A percentile compares a stretch with the other conserved stretches of the same genome.
phyloP scores from a whole-genome alignment of 345 rosid genomes.

The Arabidopsis suecica region DNA sequence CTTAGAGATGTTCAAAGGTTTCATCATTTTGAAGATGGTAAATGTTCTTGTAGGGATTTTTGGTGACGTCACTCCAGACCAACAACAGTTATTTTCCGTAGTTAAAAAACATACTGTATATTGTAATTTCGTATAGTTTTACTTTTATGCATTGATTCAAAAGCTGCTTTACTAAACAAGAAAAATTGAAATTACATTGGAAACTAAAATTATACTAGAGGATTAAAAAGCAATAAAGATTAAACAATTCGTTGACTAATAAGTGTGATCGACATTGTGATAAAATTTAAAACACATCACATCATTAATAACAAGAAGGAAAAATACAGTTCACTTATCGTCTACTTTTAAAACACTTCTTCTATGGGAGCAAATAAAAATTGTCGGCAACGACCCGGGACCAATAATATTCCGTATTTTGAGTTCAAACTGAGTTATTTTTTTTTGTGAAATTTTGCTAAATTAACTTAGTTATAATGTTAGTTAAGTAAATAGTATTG shows the following conservation, averaged over 20 bases:
- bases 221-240: too few relatives aligned
- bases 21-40: slow-evolving; percentile 82
- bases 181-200: too few relatives aligned
- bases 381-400: slow-evolving; percentile 31
- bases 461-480: not conserved
- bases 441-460: not conserved
- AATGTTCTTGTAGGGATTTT: slow-evolving; percentile 84
- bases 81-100: not conserved
- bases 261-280: slow-evolving; percentile 8
- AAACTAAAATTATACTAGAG: too few relatives aligned
- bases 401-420: slow-evolving; percentile 19
- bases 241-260: slow-evolving; percentile 4
- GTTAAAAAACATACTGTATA: slow-evolving; percentile 3
- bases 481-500: not conserved
- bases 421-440: not conserved
- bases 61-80: slow-evolving; percentile 54
- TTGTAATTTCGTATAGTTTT: not conserved
- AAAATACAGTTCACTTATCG: not conserved
- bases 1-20: slow-evolving; percentile 92
- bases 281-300: not conserved
- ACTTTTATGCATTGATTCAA: not conserved
- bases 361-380: not conserved
- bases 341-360: slow-evolving; percentile 22
- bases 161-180: too few relatives aligned
- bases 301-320: slow-evolving; percentile 13